Base-by-base conservation (phyloP, 139 green algal genomes). In the Picochlorum sp. region DNA sequence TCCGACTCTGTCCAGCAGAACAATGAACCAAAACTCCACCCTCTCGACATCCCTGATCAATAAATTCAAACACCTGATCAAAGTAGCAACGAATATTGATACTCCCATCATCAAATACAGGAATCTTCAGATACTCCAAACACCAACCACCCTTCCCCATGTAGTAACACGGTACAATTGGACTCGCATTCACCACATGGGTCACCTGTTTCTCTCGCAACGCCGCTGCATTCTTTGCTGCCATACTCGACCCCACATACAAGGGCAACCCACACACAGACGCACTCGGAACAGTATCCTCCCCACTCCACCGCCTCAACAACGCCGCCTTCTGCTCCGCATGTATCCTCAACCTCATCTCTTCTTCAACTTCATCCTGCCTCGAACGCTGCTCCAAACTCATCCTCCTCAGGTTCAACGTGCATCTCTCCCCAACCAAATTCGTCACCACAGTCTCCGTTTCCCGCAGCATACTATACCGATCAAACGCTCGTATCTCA, bases 1-100 rank as follows among this genome's bases (percentile, higher is more conserved):
- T 88, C 41, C 91, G 75, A 45, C 67, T 86, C 71, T 86, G 85
- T 54, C 91, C 91, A 57, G 91, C 86, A 63, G 81, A 85, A 77
- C 91, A 97, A 80, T 97, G 91, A 54, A 97, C 84, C 37, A 96
- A 75, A 45, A 89, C 81, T 41, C 61, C 75, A 14, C 74, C 81
- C 1, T 54, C 18, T n/a, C 67, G 68, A 9, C 50, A 60, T 1
- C 52, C 71, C 5, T n/a, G 57, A 13, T 34, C 30, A 20, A 96
- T 90, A 71, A 94, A 95, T 1, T 60, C 70, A 18, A 49, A 45
- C 15, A 9, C 4, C 44, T 45, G 14, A 8, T 70, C 49, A 24
- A 92, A 89, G 72, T 81, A 70, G 9, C 1, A 47, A 1, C 30
- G 60, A 28, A 95, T 82, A 66, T 92, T 77, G 57, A 90, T 85